phyloP scores from a whole-genome alignment of 2,329 filamentous ascomycete genomes.

The Fusarium napiforme region DNA sequence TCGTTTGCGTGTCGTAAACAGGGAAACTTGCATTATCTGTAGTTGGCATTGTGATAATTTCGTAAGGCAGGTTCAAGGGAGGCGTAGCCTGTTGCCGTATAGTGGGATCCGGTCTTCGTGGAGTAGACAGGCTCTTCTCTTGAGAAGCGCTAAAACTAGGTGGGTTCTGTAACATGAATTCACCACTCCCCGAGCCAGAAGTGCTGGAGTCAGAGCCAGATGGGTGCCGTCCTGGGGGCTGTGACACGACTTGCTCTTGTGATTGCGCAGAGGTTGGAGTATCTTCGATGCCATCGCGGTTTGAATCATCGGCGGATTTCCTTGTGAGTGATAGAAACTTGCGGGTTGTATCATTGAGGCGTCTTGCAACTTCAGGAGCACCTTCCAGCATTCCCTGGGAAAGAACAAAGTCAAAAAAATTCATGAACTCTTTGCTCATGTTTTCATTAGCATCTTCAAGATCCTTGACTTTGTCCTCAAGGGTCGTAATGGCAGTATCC shows the following conservation, averaged over 20 bases:
- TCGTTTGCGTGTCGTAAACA: conserved; percentile 45
- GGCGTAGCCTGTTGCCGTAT: conserved; percentile 34
- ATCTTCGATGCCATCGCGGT: conserved; percentile 10
- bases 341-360: conserved; percentile 67
- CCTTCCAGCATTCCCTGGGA: conserved; percentile 66
- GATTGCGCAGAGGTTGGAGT: background rate
- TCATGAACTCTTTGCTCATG: conserved; percentile 78
- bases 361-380: conserved; percentile 66
- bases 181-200: conserved; percentile 16
- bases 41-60: conserved; percentile 63
- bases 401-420: conserved; percentile 71
- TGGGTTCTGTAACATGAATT: background rate
- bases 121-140: conserved; percentile 14
- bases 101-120: conserved; percentile 13
- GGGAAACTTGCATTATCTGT: conserved; percentile 65
- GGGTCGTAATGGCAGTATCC: conserved; percentile 79
- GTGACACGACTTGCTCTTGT: background rate
- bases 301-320: conserved; percentile 52
- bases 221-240: conserved; percentile 1
- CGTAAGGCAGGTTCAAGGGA: conserved; percentile 50
- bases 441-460: conserved; percentile 77
- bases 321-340: conserved; percentile 67
- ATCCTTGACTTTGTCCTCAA: conserved; percentile 76
- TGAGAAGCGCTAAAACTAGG: background rate
- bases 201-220: conserved; percentile 7